A percentile compares a stretch with the other conserved stretches of the same genome.
Conservation (phyloP, 169 alveolate species). For the Prorocentrum cordatum region DNA sequence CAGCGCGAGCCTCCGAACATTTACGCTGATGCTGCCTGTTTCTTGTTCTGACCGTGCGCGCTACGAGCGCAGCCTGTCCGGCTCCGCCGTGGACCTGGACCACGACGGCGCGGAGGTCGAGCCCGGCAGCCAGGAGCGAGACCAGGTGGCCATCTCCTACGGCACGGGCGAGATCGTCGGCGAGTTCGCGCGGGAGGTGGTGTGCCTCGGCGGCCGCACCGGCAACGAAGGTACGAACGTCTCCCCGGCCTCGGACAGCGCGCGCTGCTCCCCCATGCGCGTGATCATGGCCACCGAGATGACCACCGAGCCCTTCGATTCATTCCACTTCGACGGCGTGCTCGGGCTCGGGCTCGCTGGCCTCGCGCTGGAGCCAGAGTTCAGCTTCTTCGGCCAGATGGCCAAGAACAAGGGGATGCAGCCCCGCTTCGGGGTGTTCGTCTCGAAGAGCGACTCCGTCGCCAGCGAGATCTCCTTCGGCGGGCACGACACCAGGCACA, state of each 20-base stretch:
- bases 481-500: background rate
- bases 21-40: no score
- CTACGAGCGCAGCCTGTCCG: slow-evolving; percentile 14
- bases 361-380: slow-evolving; percentile 54
- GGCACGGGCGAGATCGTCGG: slow-evolving; percentile 60
- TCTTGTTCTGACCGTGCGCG: no score
- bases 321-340: slow-evolving; percentile 45
- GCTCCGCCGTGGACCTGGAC: slow-evolving; percentile 30
- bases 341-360: slow-evolving; percentile 50
- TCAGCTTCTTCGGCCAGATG: slow-evolving; percentile 60
- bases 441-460: background rate
- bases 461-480: background rate
- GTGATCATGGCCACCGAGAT: slow-evolving; percentile 49
- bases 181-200: slow-evolving; percentile 42
- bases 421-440: background rate
- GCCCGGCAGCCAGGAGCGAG: background rate
- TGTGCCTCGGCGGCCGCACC: no score
- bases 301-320: slow-evolving; percentile 61
- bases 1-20: no score
- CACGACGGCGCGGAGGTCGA: slow-evolving; percentile 8
- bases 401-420: background rate
- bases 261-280: no score
- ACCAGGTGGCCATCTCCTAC: slow-evolving; percentile 39
- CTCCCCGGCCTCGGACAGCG: no score
- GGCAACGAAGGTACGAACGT: no score